Evolutionary conservation across 78 protist species (phyloP).

Genomic region (Protostelium mycophagum): DNA sequence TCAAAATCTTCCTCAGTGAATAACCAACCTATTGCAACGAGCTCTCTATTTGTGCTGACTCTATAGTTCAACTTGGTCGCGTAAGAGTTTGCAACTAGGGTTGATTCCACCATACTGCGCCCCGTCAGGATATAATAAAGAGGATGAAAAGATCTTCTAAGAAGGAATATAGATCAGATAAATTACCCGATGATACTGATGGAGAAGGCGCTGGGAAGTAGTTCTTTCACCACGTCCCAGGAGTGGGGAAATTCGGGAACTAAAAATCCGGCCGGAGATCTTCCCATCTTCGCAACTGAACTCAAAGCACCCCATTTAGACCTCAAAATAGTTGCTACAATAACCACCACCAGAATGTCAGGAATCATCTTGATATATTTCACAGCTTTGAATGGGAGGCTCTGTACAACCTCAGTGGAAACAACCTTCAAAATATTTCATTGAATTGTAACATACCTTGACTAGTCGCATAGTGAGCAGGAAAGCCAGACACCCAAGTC

Average conservation of each 20-base stretch:
- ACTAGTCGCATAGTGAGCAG: conserved; percentile 38
- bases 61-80: conserved; percentile 53
- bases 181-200: background rate
- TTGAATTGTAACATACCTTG: too few species aligned
- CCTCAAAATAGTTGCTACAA: conserved; percentile 12
- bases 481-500: conserved; percentile 32
- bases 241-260: conserved; percentile 22
- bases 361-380: conserved; percentile 50
- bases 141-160: conserved; percentile 31
- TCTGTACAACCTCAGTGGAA: too few species aligned
- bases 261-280: conserved; percentile 40
- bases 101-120: conserved; percentile 59
- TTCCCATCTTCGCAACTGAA: conserved; percentile 14
- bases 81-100: conserved; percentile 41
- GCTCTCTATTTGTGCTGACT: conserved; percentile 43
- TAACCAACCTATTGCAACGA: conserved; percentile 46
- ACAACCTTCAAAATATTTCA: too few species aligned
- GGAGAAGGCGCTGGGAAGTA: background rate
- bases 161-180: background rate
- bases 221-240: background rate
- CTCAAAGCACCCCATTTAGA: background rate
- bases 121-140: too few species aligned
- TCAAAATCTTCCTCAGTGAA: background rate
- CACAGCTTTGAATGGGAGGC: too few species aligned
- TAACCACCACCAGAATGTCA: conserved; percentile 34